A percentile compares a stretch with the other conserved stretches of the same genome.
phyloP scores from a whole-genome alignment of 495 filamentous ascomycete species.

The Pyrenula aspistea region DNA sequence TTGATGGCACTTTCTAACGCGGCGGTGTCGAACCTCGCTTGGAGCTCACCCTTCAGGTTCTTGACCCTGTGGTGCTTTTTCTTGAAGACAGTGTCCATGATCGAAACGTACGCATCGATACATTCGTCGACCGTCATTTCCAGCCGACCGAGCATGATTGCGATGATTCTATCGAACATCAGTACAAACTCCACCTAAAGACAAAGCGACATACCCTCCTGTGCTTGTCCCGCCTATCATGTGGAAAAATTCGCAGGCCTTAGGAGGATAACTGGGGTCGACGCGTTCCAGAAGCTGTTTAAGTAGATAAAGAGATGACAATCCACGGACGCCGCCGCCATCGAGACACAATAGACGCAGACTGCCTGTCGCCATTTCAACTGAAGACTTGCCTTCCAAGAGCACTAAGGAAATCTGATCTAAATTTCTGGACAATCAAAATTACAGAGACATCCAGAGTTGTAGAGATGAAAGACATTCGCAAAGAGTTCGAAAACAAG shows the following conservation, averaged over 20 bases:
- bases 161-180: conserved; percentile 15
- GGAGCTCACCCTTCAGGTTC: conserved; percentile 18
- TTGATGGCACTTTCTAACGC: conserved; percentile 30
- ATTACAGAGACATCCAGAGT: too few relatives aligned
- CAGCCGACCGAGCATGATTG: conserved; percentile 28
- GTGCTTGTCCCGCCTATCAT: conserved; percentile 29
- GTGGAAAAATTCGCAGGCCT: conserved; percentile 37
- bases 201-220: conserved; percentile 19
- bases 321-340: conserved; percentile 41
- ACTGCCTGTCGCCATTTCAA: too few relatives aligned
- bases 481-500: too few relatives aligned
- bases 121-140: conserved; percentile 35
- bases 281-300: conserved; percentile 32
- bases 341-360: conserved; percentile 26
- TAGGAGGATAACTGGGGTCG: conserved; percentile 24
- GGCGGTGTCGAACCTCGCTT: conserved; percentile 24
- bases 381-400: too few relatives aligned
- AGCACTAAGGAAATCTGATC: too few relatives aligned
- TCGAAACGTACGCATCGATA: conserved; percentile 26
- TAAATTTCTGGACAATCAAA: too few relatives aligned
- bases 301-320: conserved; percentile 39
- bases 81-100: conserved; percentile 25
- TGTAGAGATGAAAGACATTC: too few relatives aligned
- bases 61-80: conserved; percentile 19
- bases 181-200: background rate